Evolutionary conservation across 2,329 filamentous ascomycete species (phyloP), one percentile per base, ranked within the genome.

Genomic region (Beauveria sp.): DNA sequence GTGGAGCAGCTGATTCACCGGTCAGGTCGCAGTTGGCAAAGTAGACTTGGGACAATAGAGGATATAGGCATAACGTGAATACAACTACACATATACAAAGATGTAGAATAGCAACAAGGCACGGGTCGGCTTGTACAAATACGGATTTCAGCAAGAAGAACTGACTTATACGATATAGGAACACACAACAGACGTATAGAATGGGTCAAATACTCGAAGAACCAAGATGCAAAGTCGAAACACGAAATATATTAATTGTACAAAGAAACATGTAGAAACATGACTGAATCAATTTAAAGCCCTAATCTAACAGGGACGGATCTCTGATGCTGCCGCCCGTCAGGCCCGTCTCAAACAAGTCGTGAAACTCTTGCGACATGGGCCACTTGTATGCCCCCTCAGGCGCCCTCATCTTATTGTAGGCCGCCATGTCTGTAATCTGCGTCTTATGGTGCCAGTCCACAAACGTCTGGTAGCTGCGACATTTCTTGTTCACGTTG

Each of bases 291-390:
- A 30, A 26, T 3, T 30, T 10, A 30, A 30, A 10, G 28, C 28
- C 28, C 24, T 56, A 56, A 16, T 56, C 54, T 18, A 56, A 34
- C 5, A 56, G 16, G 1, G 41, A 34, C 3, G 16, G 6, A 9
- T 56, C 54, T 47, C 16, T 47, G 5, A 34, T 46, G 28, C 43
- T 47, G 2, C 55, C 55, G 3, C 55, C 55, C n/a, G 20, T 28
- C 34, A 50, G 22, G n/a, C 48, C 59, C 10, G 59, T 56, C 59
- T 51, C 37, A 18, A 61, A 56, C 59, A 61, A 24, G 16, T 55
- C 24, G 16, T 56, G 53, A 46, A 61, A 57, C 34, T 61, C 53
- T 14, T 61, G 26, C 52, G 59, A 61, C 59, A 56, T 61, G 12
- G 43, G 59, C 52, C 41, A 30, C 16, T 16, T 6, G 4, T 18